Evolutionary conservation across 176 grass and related monocot species (phyloP), one percentile per base, ranked within the genome.

Genomic region (Carex myosuroides): DNA sequence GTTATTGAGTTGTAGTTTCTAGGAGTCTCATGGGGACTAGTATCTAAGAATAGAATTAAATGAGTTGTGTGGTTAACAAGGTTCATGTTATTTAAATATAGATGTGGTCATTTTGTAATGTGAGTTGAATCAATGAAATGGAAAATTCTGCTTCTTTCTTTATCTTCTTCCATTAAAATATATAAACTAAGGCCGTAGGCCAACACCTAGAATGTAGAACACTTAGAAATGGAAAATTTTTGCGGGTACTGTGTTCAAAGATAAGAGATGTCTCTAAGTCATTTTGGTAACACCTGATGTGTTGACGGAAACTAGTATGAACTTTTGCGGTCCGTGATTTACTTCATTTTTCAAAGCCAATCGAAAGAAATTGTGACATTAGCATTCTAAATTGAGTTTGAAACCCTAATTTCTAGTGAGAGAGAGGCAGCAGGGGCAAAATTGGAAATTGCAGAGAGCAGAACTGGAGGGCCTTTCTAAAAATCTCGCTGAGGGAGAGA

Each of bases 391-490:
- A n/a, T 48, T 75, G 30, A 83, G 80, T 26, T 83, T 68, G 60
- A 68, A 83, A 83, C 61, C 2, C 61, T 83, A 53, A 68, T 83
- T 54, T 83, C 80, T 67, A 68, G 60, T 33, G 80, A 65, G 22
- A 83, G 80, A 83, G 80, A 83, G 13, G 46, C 32, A 5, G 21
- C 60, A 65, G 80, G 42, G 61, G 41, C 62, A 50, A 83, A 83
- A 83, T 67, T 83, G 80, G 61, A 83, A 68, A 68, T 30, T 66
- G 80, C 80, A 0, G 39, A 68, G 80, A 64, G 62, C 68, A 24
- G 80, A 82, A 82, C 32, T 82, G 39, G 80, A 82, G 80, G 61
- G 11, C 60, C 80, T 82, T 66, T 82, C 80, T 66, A 33, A 48
- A 82, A 67, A 82, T 29, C 44, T 82, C 29, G 20, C 80, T 3